Percentiles rank a stretch among this genome's conserved stretches.
Evolutionary conservation across 192 early-diverging fungal species (phyloP).

Genomic region (Backusella macrospora): DNA sequence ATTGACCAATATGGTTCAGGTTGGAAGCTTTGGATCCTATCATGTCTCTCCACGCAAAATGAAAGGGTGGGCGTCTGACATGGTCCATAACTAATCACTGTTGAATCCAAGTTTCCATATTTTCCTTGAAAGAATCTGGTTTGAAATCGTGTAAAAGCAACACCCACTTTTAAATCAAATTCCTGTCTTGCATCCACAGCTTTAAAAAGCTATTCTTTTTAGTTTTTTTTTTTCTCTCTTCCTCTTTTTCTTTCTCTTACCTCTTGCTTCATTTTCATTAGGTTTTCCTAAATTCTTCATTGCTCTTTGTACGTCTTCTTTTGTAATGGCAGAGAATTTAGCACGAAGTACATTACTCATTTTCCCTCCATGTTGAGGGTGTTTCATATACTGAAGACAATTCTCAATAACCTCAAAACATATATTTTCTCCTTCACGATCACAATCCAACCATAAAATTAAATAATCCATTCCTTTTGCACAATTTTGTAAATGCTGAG

Average conservation of each 20-base stretch:
- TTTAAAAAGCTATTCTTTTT: not conserved
- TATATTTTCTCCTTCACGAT: slow-evolving; percentile 59
- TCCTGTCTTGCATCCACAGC: slow-evolving; percentile 59
- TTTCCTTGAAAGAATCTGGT: slow-evolving; percentile 60
- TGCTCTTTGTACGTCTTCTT: slow-evolving; percentile 44
- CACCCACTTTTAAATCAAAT: slow-evolving; percentile 55
- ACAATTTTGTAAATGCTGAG: slow-evolving; percentile 44
- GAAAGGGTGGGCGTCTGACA: slow-evolving; percentile 57
- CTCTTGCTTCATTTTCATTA: slow-evolving; percentile 55
- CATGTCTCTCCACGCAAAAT: slow-evolving; percentile 58
- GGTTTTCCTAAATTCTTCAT: slow-evolving; percentile 53
- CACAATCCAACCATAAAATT: slow-evolving; percentile 57
- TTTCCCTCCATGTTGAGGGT: slow-evolving; percentile 27
- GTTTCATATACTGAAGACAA: slow-evolving; percentile 37
- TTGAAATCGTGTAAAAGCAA: slow-evolving; percentile 48
- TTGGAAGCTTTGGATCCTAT: slow-evolving; percentile 54
- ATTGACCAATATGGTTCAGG: slow-evolving; percentile 54
- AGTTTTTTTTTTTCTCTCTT: not conserved
- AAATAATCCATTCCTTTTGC: slow-evolving; percentile 52
- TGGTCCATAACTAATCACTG: slow-evolving; percentile 53
- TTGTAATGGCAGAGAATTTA: slow-evolving; percentile 47
- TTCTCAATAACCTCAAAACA: slow-evolving; percentile 56
- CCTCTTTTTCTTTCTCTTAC: slow-evolving; percentile 1
- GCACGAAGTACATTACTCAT: slow-evolving; percentile 35
- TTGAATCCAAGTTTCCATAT: slow-evolving; percentile 53